Percentiles rank a stretch among this genome's conserved stretches.
Conservation (phyloP, 441 rosid species). For the Jatropha podagrica region DNA sequence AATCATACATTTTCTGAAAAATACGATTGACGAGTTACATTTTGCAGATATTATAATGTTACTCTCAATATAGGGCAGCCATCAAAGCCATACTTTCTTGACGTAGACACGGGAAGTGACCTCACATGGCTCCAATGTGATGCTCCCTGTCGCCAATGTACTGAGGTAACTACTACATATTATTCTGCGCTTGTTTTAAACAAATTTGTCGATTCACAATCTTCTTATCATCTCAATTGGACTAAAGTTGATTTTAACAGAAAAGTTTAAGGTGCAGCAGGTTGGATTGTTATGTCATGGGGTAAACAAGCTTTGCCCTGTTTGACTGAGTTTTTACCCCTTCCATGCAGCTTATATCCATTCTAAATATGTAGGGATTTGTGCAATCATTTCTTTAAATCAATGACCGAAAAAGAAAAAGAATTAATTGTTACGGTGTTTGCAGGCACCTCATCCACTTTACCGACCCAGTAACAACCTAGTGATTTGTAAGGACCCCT, state of each 20-base stretch:
- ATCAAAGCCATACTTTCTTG: constrained; percentile 80
- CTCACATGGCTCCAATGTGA: constrained; percentile 97
- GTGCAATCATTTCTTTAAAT: too few species aligned
- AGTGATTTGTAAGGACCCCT: constrained; percentile 64
- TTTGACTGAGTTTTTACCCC: too few species aligned
- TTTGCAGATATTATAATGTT: constrained; percentile 64
- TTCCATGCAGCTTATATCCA: too few species aligned
- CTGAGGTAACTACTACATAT: constrained; percentile 41
- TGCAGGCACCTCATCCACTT: constrained; percentile 86
- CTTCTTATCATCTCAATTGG: too few species aligned
- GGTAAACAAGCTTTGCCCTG: too few species aligned
- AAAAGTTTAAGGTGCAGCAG: too few species aligned
- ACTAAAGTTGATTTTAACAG: too few species aligned
- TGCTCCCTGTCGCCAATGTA: constrained; percentile 62
- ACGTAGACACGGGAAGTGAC: constrained; percentile 91
- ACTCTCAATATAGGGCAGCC: constrained; percentile 74
- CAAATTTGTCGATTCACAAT: neutral
- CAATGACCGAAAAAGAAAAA: neutral
- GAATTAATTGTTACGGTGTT: neutral
- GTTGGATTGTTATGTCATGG: too few species aligned
- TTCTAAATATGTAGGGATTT: too few species aligned
- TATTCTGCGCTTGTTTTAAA: neutral
- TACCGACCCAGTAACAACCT: constrained; percentile 70
- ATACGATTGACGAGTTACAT: neutral
- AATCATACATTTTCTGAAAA: neutral